Percentiles rank a stretch among this genome's conserved stretches.
phyloP scores from a whole-genome alignment of 306 rosid genomes.

The Oemleria cerasiformis region DNA sequence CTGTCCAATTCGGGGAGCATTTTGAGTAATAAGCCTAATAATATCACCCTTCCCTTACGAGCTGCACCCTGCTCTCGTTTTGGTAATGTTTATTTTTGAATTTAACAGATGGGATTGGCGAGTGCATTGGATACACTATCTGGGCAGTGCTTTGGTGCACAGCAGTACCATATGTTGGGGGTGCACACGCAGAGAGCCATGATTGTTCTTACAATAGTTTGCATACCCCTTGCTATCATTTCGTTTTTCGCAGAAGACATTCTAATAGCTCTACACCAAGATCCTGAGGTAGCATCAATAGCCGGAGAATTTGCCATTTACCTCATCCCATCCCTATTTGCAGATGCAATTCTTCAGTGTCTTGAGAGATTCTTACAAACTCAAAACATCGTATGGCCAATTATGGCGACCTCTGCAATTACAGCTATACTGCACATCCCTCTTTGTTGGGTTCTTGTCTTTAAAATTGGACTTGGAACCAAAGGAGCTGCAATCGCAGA shows the following conservation, averaged over 20 bases:
- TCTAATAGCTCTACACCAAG: slow-evolving; percentile 49
- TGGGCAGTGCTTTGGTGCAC: slow-evolving; percentile 79
- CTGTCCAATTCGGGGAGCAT: too few relatives aligned
- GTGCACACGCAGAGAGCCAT: slow-evolving; percentile 64
- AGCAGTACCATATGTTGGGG: slow-evolving; percentile 56
- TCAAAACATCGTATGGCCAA: slow-evolving; percentile 67
- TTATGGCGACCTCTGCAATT: slow-evolving; percentile 51
- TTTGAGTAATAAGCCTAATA: too few relatives aligned
- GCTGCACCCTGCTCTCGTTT: too few relatives aligned
- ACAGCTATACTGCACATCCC: slow-evolving; percentile 39
- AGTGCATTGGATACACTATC: slow-evolving; percentile 73
- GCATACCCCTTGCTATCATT: slow-evolving; percentile 43
- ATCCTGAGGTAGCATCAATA: slow-evolving; percentile 40
- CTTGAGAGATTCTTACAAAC: slow-evolving; percentile 53
- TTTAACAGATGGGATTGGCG: slow-evolving; percentile 61
- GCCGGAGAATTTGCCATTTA: slow-evolving; percentile 52
- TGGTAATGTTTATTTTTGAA: too few relatives aligned
- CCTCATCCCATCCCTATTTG: slow-evolving; percentile 63
- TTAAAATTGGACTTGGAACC: slow-evolving; percentile 49
- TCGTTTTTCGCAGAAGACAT: slow-evolving; percentile 46
- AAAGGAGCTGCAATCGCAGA: slow-evolving; percentile 65
- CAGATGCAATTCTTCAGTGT: slow-evolving; percentile 58
- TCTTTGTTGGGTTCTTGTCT: slow-evolving; percentile 54
- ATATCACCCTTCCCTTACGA: too few relatives aligned
- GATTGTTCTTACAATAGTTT: slow-evolving; percentile 39